Conservation (phyloP, 345 rosid genomes). For the Capsella bursapastoris region DNA sequence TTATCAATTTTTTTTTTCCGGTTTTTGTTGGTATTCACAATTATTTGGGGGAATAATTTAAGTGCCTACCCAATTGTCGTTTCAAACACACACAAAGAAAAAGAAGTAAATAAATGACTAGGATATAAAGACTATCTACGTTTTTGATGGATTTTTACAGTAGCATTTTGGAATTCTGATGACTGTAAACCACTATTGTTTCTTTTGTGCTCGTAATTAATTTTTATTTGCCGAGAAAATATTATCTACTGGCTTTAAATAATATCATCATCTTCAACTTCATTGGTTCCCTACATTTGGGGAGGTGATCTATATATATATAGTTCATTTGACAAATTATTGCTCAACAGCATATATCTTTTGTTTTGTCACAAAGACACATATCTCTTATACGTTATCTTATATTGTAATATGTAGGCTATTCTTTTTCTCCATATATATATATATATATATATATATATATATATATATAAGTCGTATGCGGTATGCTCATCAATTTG, state of each 20-base stretch:
- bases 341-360: conserved; percentile 7
- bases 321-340: conserved; percentile 18
- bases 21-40: conserved; percentile 19
- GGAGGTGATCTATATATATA: conserved; percentile 5
- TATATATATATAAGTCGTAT: not conserved
- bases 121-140: not conserved
- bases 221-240: not conserved
- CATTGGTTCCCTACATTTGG: conserved; percentile 26
- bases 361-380: conserved; percentile 29
- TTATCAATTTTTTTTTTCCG: not conserved
- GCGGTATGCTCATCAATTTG: not conserved
- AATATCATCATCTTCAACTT: not conserved
- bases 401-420: conserved; percentile 1
- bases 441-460: too few species aligned
- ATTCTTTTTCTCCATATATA: not conserved
- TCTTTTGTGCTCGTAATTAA: not conserved
- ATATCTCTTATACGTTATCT: conserved; percentile 7
- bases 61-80: not conserved
- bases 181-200: not conserved
- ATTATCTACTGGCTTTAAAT: not conserved
- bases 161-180: not conserved
- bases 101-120: not conserved
- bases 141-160: not conserved
- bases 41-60: not conserved
- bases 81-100: too few species aligned